phyloP scores from a whole-genome alignment of 2,329 filamentous ascomycete species.

The Pseudohalonectria lignicola region DNA sequence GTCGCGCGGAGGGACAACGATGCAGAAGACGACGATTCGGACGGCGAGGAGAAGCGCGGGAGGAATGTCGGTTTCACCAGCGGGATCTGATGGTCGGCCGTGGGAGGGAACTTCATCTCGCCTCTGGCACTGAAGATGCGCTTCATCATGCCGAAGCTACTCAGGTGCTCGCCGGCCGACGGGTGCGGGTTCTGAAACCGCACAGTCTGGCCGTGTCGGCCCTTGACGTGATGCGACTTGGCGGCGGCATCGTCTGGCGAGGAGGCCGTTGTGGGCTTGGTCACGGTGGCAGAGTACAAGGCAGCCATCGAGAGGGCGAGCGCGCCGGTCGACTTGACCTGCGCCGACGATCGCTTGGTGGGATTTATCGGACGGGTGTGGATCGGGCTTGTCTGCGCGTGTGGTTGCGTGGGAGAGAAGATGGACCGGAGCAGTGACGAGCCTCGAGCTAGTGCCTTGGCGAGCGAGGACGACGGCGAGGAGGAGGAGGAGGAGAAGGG shows the following conservation, averaged over 20 bases:
- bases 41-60: too few relatives aligned
- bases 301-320: background rate
- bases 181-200: constrained; percentile 41
- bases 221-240: constrained; percentile 36
- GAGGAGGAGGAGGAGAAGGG: too few relatives aligned
- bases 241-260: constrained; percentile 27
- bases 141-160: constrained; percentile 12
- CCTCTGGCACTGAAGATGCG: constrained; percentile 18
- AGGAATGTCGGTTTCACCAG: constrained; percentile 60
- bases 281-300: background rate
- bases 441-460: too few relatives aligned
- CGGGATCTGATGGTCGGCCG: constrained; percentile 52
- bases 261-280: background rate
- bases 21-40: too few relatives aligned
- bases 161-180: constrained; percentile 20
- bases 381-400: too few relatives aligned
- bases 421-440: too few relatives aligned
- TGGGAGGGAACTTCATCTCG: constrained; percentile 40
- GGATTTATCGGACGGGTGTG: background rate
- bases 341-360: background rate
- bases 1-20: constrained; percentile 62
- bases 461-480: too few relatives aligned
- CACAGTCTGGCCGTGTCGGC: constrained; percentile 23
- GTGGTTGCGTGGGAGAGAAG: too few relatives aligned
- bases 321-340: background rate